phyloP scores from a whole-genome alignment of 352 stramenopile species.

The Chrysophaeum taylorii region DNA sequence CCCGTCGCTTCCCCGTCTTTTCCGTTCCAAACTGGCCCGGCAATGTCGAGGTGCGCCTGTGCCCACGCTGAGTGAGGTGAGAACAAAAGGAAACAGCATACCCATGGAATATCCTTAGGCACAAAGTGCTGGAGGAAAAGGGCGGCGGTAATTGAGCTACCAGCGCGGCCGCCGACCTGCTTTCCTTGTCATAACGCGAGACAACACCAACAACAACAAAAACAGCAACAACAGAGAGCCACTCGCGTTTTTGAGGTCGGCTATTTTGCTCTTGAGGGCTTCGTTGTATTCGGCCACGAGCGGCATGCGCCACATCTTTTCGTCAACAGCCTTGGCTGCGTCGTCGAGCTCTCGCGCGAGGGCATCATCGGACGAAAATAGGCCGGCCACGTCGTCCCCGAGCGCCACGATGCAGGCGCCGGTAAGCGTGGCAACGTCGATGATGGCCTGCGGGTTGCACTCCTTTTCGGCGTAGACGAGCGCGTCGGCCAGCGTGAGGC shows the following conservation, averaged over 20 bases:
- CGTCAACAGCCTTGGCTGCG: constrained; percentile 46
- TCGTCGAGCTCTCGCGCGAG: constrained; percentile 48
- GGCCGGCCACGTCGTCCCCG: constrained; percentile 43
- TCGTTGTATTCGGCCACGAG: constrained; percentile 59
- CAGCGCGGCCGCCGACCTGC: constrained; percentile 29
- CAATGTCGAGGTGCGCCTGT: constrained; percentile 73
- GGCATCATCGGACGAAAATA: constrained; percentile 51
- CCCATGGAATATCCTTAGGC: constrained; percentile 88
- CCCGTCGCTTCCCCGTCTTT: constrained; percentile 48
- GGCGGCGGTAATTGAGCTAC: constrained; percentile 66
- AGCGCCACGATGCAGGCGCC: constrained; percentile 60
- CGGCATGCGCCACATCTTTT: constrained; percentile 72
- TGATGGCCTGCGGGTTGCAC: constrained; percentile 48
- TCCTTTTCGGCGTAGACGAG: constrained; percentile 69
- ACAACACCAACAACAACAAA: no score
- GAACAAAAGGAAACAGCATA: no score
- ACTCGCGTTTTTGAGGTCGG: constrained; percentile 71
- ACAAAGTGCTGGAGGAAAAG: constrained; percentile 82
- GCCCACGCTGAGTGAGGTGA: no score
- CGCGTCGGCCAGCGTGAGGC: constrained; percentile 67
- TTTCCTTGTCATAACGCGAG: no score
- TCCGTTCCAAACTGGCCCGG: constrained; percentile 63
- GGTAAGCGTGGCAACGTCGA: constrained; percentile 59
- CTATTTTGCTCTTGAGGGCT: constrained; percentile 62
- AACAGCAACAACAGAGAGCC: no score